These are phyloP conservation scores for Pseudonitzschia pungens DNA, from an alignment of 108 stramenopile genomes.

Conservation along the genomic window DNA sequence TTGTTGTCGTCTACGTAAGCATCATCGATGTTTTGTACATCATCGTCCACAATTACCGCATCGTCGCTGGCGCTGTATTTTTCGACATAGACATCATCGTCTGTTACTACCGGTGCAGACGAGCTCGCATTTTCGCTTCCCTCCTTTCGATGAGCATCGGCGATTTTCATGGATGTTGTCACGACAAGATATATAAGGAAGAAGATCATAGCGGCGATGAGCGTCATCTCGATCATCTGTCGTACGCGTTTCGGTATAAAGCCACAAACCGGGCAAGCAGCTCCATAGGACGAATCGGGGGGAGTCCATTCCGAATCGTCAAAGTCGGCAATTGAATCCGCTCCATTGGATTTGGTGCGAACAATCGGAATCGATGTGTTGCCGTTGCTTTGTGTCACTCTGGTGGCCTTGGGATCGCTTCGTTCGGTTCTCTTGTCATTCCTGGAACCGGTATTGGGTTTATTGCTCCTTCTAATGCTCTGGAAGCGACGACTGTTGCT, in stretches of 20 bases:
- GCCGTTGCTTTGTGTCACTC: background rate
- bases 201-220: constrained; percentile 44
- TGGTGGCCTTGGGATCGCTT: background rate
- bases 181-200: constrained; percentile 46
- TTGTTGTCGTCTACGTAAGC: background rate
- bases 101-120: background rate
- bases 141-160: constrained; percentile 27
- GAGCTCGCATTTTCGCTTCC: background rate
- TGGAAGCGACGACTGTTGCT: background rate
- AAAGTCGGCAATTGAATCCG: constrained; percentile 41
- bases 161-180: constrained; percentile 41
- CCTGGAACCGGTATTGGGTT: background rate
- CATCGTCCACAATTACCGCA: background rate
- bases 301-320: constrained; percentile 64
- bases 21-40: constrained; percentile 2
- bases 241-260: constrained; percentile 62
- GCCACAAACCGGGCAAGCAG: constrained; percentile 69
- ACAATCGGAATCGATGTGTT: constrained; percentile 3
- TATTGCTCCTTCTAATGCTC: constrained; percentile 4
- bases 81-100: constrained; percentile 20
- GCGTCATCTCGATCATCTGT: constrained; percentile 49
- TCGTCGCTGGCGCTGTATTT: constrained; percentile 1
- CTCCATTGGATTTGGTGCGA: constrained; percentile 13
- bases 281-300: constrained; percentile 63
- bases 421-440: constrained; percentile 2